phyloP scores from a whole-genome alignment of 2,329 filamentous ascomycete species.

The Hymenoscyphus salicellus region DNA sequence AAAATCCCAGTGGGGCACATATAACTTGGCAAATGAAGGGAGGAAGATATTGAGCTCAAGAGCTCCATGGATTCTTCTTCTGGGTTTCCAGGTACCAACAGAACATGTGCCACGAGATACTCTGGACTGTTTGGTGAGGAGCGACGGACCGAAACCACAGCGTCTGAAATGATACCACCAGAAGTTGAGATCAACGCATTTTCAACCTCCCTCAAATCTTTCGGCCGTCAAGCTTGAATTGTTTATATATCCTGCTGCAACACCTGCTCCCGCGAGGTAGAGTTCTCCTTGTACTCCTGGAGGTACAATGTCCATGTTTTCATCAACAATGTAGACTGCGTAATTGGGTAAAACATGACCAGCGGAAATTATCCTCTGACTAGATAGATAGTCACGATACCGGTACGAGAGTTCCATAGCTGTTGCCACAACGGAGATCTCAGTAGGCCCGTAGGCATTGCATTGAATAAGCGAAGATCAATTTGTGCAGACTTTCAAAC shows the following conservation, averaged over 20 bases:
- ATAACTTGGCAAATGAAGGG: conserved; percentile 34
- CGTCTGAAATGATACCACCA: conserved; percentile 28
- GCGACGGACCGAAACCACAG: conserved; percentile 28
- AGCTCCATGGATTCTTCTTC: neutral
- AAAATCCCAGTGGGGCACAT: conserved; percentile 37
- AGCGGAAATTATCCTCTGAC: neutral
- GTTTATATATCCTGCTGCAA: conserved; percentile 39
- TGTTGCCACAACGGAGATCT: conserved; percentile 18
- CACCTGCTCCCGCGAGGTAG: conserved; percentile 39
- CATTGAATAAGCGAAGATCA: conserved; percentile 18
- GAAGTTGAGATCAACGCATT: conserved; percentile 28
- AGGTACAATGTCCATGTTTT: conserved; percentile 38
- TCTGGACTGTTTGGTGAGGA: conserved; percentile 15
- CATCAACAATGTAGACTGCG: conserved; percentile 42
- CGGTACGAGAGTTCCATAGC: conserved; percentile 28
- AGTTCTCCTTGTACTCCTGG: conserved; percentile 45
- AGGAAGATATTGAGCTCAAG: conserved; percentile 19
- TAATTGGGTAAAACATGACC: conserved; percentile 19
- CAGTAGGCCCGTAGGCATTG: conserved; percentile 26
- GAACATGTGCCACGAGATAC: conserved; percentile 38
- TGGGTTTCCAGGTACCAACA: conserved; percentile 22
- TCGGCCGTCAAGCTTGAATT: conserved; percentile 20
- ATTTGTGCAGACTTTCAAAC: conserved; percentile 22
- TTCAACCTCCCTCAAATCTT: conserved; percentile 38
- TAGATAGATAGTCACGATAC: neutral